These are phyloP conservation scores for Syzygium jambos DNA, from an alignment of 345 rosid species.

Conservation along the genomic window DNA sequence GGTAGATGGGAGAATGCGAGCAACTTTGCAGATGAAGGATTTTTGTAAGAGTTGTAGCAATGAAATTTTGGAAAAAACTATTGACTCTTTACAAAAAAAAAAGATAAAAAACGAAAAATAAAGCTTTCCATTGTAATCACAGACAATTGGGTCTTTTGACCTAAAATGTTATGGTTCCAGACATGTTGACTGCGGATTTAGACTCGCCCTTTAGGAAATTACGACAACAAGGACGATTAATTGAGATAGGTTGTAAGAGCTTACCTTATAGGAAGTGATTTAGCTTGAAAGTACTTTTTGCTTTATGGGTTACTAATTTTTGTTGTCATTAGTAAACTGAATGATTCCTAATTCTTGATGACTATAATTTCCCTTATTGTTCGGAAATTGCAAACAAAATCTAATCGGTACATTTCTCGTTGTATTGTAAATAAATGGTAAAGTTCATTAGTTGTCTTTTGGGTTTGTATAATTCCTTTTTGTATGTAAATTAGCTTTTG, in stretches of 20 bases:
- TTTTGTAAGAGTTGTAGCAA: not conserved
- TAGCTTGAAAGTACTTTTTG: too few species aligned
- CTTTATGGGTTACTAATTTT: not conserved
- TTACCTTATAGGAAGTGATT: too few species aligned
- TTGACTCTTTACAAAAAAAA: not conserved
- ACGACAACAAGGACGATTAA: too few species aligned
- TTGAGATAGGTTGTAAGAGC: too few species aligned
- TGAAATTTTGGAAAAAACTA: not conserved
- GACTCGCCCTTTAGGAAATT: too few species aligned
- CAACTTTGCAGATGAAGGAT: not conserved
- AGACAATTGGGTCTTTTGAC: too few species aligned
- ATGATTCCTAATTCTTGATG: not conserved
- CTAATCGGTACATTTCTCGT: rapidly evolving
- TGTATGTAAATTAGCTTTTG: not conserved
- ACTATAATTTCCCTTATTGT: not conserved
- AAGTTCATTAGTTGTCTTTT: not conserved
- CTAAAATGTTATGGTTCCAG: rapidly evolving
- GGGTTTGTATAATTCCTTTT: not conserved
- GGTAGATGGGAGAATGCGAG: rapidly evolving
- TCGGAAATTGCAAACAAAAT: not conserved
- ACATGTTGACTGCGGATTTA: rapidly evolving
- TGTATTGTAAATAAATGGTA: not conserved
- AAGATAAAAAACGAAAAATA: too few species aligned
- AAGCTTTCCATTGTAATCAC: not conserved
- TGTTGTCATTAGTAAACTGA: not conserved